These are phyloP conservation scores for Colletotrichum siamense DNA, from an alignment of 2,329 filamentous ascomycete genomes.

Conservation along the genomic window DNA sequence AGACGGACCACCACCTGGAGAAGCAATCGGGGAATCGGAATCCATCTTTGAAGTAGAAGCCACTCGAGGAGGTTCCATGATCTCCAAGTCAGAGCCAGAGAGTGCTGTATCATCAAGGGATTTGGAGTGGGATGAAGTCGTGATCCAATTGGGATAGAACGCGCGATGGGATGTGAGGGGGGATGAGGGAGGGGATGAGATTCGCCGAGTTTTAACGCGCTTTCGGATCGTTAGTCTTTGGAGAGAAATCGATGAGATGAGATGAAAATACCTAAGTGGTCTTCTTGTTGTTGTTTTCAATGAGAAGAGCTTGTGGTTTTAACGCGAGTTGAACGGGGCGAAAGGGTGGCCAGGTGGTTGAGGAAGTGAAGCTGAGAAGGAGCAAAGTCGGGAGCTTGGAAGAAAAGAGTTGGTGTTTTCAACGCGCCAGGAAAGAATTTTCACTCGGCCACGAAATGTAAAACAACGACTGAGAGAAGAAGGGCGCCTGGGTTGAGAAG, in stretches of 20 bases:
- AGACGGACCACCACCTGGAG: not conserved
- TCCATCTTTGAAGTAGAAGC: not conserved
- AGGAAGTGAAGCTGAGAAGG: not conserved
- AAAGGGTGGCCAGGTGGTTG: not conserved
- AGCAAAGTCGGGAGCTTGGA: not conserved
- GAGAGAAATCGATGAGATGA: rapidly evolving
- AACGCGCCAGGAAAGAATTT: not conserved
- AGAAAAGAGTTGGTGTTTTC: not conserved
- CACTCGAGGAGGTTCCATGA: not conserved
- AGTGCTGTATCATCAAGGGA: not conserved
- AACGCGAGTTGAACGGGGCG: not conserved
- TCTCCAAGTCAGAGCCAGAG: not conserved
- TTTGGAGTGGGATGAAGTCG: not conserved
- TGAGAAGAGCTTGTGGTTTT: not conserved
- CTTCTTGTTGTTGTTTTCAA: not conserved
- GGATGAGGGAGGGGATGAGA: too few species aligned
- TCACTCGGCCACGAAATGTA: not conserved
- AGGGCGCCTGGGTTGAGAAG: not conserved
- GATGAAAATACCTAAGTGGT: not conserved
- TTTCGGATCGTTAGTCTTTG: not conserved
- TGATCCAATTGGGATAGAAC: not conserved
- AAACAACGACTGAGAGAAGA: not conserved
- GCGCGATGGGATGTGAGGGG: not conserved
- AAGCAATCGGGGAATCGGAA: not conserved
- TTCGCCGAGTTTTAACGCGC: not conserved